Percentiles rank a stretch among this genome's conserved stretches.
Evolutionary conservation across 2,329 filamentous ascomycete species (phyloP).

Genomic region (Xylariomycetidae sp.): DNA sequence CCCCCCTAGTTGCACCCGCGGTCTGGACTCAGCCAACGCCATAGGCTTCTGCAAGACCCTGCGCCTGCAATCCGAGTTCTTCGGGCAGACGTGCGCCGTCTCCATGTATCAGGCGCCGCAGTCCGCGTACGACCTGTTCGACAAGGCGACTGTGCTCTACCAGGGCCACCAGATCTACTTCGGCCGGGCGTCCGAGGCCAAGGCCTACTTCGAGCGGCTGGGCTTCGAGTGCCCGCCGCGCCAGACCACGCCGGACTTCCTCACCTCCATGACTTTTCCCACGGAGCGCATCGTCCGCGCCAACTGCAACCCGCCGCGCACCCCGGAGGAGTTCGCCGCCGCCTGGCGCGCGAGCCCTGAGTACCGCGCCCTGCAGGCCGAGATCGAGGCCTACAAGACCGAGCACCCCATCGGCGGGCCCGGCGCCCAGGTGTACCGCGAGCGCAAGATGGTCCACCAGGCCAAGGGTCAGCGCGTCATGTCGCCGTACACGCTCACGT

Average conservation of each 20-base stretch:
- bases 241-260: constrained; percentile 69
- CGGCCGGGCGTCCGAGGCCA: constrained; percentile 58
- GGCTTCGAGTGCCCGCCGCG: constrained; percentile 69
- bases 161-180: constrained; percentile 69
- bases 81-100: constrained; percentile 55
- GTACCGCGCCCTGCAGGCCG: constrained; percentile 48
- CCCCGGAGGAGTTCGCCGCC: constrained; percentile 57
- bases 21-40: too few relatives aligned
- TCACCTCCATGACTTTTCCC: constrained; percentile 67
- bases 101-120: constrained; percentile 63
- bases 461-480: constrained; percentile 14
- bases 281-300: constrained; percentile 52
- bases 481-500: constrained; percentile 17
- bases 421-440: too few relatives aligned
- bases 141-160: constrained; percentile 65
- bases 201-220: constrained; percentile 63
- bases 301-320: constrained; percentile 58
- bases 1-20: too few relatives aligned
- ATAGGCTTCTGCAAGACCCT: constrained; percentile 63
- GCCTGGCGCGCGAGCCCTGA: constrained; percentile 40
- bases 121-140: constrained; percentile 51
- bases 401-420: too few relatives aligned
- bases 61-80: constrained; percentile 62
- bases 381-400: constrained; percentile 48
- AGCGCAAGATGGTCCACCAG: constrained; percentile 1